Evolutionary conservation across 768 basidiomycete genomes (phyloP).

Genomic region (Naganishia friedmannii): DNA sequence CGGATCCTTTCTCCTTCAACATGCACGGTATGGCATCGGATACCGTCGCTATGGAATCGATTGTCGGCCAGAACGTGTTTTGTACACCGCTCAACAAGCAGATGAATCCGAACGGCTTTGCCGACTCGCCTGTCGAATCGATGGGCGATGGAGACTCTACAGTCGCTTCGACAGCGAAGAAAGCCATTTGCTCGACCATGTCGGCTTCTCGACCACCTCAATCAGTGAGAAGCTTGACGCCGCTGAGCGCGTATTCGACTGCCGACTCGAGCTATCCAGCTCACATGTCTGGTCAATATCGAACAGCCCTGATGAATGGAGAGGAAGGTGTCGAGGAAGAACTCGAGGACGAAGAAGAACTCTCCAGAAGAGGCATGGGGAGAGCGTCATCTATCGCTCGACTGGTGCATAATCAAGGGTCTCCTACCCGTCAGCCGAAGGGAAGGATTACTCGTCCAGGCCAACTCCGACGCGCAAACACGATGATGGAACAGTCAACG

Average conservation of each 20-base stretch:
- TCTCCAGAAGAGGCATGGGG: neutral
- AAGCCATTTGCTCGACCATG: neutral
- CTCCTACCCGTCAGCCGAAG: slow-evolving; percentile 18
- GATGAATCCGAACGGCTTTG: slow-evolving; percentile 15
- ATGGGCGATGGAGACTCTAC: slow-evolving; percentile 9
- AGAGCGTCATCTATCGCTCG: slow-evolving; percentile 3
- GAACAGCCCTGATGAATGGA: slow-evolving; percentile 6
- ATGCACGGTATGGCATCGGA: slow-evolving; percentile 5
- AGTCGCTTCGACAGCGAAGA: slow-evolving; percentile 19
- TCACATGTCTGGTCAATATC: neutral
- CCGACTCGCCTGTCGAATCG: slow-evolving; percentile 1
- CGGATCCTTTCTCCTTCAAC: slow-evolving; percentile 13
- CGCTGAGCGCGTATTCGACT: slow-evolving; percentile 21
- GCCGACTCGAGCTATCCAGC: slow-evolving; percentile 26
- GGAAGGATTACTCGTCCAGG: slow-evolving; percentile 15
- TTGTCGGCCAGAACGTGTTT: slow-evolving; percentile 21
- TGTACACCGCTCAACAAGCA: slow-evolving; percentile 13
- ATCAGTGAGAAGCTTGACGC: slow-evolving; percentile 19
- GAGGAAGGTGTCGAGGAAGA: slow-evolving; percentile 22
- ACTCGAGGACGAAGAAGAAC: slow-evolving; percentile 22
- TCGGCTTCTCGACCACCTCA: slow-evolving; percentile 1
- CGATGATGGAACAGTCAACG: slow-evolving; percentile 14
- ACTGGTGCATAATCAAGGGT: slow-evolving; percentile 16
- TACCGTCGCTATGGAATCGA: slow-evolving; percentile 23
- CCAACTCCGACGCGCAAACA: slow-evolving; percentile 5